Evolutionary conservation across 805 yeast species (phyloP).

Genomic region (Monosporozyma solicola): DNA sequence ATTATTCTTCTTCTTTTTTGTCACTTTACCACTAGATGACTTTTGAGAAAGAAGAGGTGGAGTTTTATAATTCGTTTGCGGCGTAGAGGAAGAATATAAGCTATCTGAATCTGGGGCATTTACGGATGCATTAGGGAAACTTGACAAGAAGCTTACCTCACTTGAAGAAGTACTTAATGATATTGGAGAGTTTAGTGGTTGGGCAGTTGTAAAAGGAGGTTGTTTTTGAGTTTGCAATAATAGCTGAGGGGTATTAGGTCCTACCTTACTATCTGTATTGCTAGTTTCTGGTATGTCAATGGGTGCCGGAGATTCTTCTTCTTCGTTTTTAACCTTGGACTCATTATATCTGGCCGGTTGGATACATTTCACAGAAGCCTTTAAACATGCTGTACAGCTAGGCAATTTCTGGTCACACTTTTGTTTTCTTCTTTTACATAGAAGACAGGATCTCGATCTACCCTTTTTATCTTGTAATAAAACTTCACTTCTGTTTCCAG

Average conservation of each 20-base stretch:
- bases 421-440: conserved; percentile 51
- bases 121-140: neutral
- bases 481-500: conserved; percentile 23
- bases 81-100: neutral
- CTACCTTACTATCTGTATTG: neutral
- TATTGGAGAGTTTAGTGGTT: neutral
- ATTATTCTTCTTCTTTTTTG: neutral
- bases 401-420: conserved; percentile 60
- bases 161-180: neutral
- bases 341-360: conserved; percentile 51
- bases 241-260: neutral
- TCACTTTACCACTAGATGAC: neutral
- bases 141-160: neutral
- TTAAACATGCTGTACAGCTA: conserved; percentile 56
- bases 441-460: conserved; percentile 46
- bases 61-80: neutral
- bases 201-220: neutral
- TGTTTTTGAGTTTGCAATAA: conserved; percentile 8
- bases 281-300: neutral
- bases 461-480: conserved; percentile 40
- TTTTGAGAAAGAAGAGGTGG: neutral
- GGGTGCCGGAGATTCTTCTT: neutral
- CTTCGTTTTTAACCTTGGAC: conserved; percentile 21
- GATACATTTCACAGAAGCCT: conserved; percentile 51
- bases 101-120: neutral